Conservation (phyloP, 2,329 filamentous ascomycete genomes). For the Cercospora sojina region DNA sequence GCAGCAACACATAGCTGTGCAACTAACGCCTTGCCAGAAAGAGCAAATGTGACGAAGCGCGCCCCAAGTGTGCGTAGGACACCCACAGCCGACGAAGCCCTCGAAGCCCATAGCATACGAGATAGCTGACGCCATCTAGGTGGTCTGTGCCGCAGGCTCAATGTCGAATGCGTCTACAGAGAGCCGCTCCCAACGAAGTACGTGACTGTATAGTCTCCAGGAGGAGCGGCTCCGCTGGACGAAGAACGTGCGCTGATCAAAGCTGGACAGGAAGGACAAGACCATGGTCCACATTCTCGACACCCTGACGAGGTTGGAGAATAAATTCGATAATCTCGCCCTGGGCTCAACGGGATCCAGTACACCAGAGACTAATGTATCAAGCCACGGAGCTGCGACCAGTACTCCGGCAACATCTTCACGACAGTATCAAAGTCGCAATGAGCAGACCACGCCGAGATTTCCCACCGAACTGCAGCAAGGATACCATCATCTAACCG, state of each 20-base stretch:
- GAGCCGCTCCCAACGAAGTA: conserved; percentile 64
- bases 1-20: neutral
- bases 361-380: conserved; percentile 24
- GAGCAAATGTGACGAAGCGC: conserved; percentile 63
- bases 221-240: neutral
- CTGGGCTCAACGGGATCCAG: conserved; percentile 18
- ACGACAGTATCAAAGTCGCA: conserved; percentile 11
- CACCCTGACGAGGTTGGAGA: conserved; percentile 55
- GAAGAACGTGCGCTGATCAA: neutral
- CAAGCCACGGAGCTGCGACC: conserved; percentile 9
- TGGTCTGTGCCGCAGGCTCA: conserved; percentile 57
- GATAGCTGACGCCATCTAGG: conserved; percentile 25
- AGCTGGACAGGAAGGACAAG: conserved; percentile 58
- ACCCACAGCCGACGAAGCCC: neutral
- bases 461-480: conserved; percentile 28
- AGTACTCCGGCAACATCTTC: conserved; percentile 17
- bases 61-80: conserved; percentile 54
- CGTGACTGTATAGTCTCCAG: conserved; percentile 34
- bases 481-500: conserved; percentile 38
- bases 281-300: conserved; percentile 62
- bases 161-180: conserved; percentile 60
- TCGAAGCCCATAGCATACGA: neutral
- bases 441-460: conserved; percentile 10
- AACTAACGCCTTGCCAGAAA: conserved; percentile 47
- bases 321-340: conserved; percentile 53